Base-by-base conservation (phyloP, 2,329 filamentous ascomycete genomes). In the Coniochaeta sp. region DNA sequence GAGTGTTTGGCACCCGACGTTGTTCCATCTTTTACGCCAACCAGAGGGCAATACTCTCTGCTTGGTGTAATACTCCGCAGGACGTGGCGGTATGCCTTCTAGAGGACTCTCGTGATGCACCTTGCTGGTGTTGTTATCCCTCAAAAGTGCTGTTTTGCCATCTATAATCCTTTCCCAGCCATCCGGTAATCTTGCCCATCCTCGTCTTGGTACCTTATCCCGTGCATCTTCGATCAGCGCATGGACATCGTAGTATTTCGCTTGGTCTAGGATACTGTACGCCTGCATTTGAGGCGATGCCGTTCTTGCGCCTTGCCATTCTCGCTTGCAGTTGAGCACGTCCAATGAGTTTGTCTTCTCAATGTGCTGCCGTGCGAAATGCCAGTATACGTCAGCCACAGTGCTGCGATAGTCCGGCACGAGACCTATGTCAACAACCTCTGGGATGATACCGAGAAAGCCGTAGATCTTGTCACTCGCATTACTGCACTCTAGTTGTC, bases 391-490 rank as follows among this genome's bases (percentile, higher is more conserved):
- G 5, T 61, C 58, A 7, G 26, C 59, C n/a, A 60, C 52, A 10
- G 57, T 40, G 24, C 58, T 44, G 28, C 47, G 54, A 34, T 65
- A 63, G 44, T 63, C 59, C 14, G 60, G 57, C 6, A 38, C 50
- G 14, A 64, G 59, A 12, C 57, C 30, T n/a, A 50, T 47, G 22
- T 10, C 14, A 6, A 47, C 42, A 5, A 47, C 42, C 22, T 47
- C 56, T 1, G 64, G 55, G 8, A 61, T 42, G 4, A 66, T 52
- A 6, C 65, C 65, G 12, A 65, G 61, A 44, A 65, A 60, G 3
- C 57, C 61, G 32, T 62, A 66, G 19, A 66, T 62, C 42, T 58
- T 61, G 57, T 66, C 65, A 16, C 65, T 52, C 8, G 62, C 61
- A 32, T 65, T 62, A 59, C 42, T 61, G 55, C 61, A 62, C 16